phyloP scores from a whole-genome alignment of 2,329 filamentous ascomycete genomes.

The Penicillium sp. region DNA sequence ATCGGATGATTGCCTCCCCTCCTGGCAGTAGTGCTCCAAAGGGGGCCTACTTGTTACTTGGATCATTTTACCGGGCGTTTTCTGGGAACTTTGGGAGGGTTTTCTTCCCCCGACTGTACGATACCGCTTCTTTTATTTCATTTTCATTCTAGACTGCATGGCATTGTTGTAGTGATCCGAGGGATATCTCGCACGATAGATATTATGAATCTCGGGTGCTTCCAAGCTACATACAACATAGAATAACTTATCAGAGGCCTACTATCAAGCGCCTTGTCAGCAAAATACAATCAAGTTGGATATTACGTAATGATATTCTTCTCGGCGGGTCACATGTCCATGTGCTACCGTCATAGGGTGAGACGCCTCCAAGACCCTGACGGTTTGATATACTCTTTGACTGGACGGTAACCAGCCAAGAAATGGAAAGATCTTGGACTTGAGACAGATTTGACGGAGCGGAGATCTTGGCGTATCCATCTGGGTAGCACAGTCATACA shows the following conservation, averaged over 20 bases:
- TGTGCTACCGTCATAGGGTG: background rate
- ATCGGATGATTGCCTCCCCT: background rate
- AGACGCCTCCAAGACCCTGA: background rate
- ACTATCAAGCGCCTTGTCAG: no score
- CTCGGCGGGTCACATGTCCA: background rate
- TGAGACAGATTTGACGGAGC: background rate
- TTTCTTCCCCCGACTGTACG: conserved; percentile 17
- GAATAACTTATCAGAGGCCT: no score
- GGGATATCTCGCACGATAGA: conserved; percentile 5
- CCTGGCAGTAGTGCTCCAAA: background rate
- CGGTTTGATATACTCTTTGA: background rate
- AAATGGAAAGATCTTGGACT: background rate
- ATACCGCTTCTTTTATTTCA: conserved; percentile 14
- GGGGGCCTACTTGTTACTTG: conserved; percentile 2
- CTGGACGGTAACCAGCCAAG: background rate
- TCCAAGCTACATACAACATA: no score
- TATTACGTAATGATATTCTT: no score
- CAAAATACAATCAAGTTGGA: no score
- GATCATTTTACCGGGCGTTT: conserved; percentile 25
- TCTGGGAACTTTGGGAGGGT: conserved; percentile 11
- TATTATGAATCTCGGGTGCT: background rate
- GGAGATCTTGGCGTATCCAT: conserved; percentile 4
- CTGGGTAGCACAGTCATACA: background rate
- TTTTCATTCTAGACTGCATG: conserved; percentile 22
- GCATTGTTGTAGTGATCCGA: conserved; percentile 18